Conservation (phyloP, 805 yeast genomes). For the Wickerhamomyces mucosus region DNA sequence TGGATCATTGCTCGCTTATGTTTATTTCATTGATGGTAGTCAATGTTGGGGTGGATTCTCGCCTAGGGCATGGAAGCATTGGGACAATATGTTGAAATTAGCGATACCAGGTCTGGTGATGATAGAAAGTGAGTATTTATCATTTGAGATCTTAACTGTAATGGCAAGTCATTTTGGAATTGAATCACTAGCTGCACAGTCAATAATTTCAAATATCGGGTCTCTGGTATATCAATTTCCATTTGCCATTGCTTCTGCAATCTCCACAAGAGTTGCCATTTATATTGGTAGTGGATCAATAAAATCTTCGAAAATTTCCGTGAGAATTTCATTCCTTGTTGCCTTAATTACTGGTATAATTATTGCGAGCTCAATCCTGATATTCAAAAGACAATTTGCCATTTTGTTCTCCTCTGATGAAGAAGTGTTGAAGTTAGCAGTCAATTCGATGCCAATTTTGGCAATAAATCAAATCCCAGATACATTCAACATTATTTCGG, state of each 20-base stretch:
- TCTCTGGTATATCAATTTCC: constrained; percentile 63
- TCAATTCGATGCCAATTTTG: constrained; percentile 50
- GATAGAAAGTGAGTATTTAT: constrained; percentile 68
- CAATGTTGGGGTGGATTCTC: constrained; percentile 65
- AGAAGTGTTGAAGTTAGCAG: constrained; percentile 44
- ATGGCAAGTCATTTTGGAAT: constrained; percentile 47
- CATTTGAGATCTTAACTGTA: constrained; percentile 64
- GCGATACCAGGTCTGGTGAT: constrained; percentile 68
- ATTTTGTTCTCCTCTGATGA: constrained; percentile 51
- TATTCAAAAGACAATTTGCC: constrained; percentile 36
- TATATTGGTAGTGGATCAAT: constrained; percentile 52
- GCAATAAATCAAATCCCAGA: constrained; percentile 61
- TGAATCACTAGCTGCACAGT: constrained; percentile 40
- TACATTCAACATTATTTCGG: constrained; percentile 60
- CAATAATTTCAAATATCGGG: constrained; percentile 42
- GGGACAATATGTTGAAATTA: constrained; percentile 48
- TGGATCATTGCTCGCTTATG: constrained; percentile 13
- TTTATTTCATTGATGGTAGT: constrained; percentile 45
- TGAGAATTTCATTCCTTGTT: constrained; percentile 31
- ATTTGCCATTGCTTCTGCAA: constrained; percentile 63
- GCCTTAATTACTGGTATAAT: constrained; percentile 43
- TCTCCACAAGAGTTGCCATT: constrained; percentile 65
- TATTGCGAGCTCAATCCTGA: constrained; percentile 14
- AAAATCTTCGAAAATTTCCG: constrained; percentile 34
- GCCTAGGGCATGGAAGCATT: constrained; percentile 37